These are phyloP conservation scores for Blastocrithidia nonstop DNA, from an alignment of 208 protist genomes.

Conservation along the genomic window DNA sequence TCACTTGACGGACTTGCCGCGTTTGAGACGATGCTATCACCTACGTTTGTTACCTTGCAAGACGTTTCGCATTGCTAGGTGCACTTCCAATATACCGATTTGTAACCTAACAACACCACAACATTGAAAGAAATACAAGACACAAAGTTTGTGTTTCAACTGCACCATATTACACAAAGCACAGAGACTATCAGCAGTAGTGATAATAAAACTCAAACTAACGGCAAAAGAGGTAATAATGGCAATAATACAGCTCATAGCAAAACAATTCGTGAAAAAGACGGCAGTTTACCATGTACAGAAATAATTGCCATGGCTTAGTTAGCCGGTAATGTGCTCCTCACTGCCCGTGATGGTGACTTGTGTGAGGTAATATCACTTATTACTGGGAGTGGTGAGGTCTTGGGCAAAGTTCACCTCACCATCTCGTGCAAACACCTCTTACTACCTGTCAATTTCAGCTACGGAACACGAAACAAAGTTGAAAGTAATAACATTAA, in stretches of 20 bases:
- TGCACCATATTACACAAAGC: slow-evolving; percentile 23
- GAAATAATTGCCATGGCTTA: slow-evolving; percentile 62
- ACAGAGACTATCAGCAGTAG: slow-evolving; percentile 2
- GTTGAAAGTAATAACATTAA: background rate
- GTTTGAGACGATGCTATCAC: slow-evolving; percentile 71
- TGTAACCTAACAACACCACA: too few species aligned
- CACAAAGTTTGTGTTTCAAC: slow-evolving; percentile 54
- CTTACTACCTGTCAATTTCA: slow-evolving; percentile 35
- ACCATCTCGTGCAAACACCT: slow-evolving; percentile 39
- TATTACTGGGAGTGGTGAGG: slow-evolving; percentile 23
- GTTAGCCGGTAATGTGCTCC: slow-evolving; percentile 34
- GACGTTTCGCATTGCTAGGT: too few species aligned
- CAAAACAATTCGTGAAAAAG: background rate
- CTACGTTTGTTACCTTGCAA: too few species aligned
- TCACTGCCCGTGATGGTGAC: slow-evolving; percentile 26
- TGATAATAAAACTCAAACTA: background rate
- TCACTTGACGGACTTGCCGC: slow-evolving; percentile 50
- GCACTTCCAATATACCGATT: too few species aligned
- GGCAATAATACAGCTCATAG: background rate
- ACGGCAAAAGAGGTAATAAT: background rate
- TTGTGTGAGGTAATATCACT: slow-evolving; percentile 28
- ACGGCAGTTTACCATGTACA: slow-evolving; percentile 6
- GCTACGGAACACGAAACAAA: background rate
- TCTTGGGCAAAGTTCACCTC: slow-evolving; percentile 19
- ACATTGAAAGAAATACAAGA: slow-evolving; percentile 31